These are phyloP conservation scores for Colletotrichum spaethianum DNA, from an alignment of 2,329 filamentous ascomycete species.

Conservation along the genomic window DNA sequence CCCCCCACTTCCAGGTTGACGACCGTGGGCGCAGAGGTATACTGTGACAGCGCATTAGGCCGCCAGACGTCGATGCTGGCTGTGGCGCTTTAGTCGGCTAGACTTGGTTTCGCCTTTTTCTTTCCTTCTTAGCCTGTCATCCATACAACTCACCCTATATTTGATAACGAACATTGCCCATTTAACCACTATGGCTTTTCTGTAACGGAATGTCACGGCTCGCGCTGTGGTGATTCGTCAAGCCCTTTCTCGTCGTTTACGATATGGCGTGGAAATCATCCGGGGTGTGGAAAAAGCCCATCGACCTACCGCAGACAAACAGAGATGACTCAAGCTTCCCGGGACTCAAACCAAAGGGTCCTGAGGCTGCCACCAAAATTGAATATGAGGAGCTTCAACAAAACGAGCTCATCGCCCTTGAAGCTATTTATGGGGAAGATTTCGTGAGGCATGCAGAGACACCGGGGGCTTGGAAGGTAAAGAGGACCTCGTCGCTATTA, in stretches of 20 bases:
- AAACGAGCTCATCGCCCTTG: conserved; percentile 87
- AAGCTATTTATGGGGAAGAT: conserved; percentile 92
- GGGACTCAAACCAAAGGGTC: conserved; percentile 61
- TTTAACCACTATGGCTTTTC: conserved; percentile 58
- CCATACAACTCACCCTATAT: conserved; percentile 14
- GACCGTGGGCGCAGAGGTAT: conserved; percentile 1
- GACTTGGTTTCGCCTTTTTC: conserved; percentile 34
- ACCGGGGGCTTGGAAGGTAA: conserved; percentile 88
- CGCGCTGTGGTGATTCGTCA: conserved; percentile 63
- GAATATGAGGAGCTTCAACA: conserved; percentile 88
- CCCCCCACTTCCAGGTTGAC: conserved; percentile 26
- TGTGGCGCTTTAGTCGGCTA: conserved; percentile 24
- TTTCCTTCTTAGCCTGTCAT: conserved; percentile 30
- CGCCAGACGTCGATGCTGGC: conserved; percentile 16
- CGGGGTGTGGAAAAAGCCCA: conserved; percentile 64
- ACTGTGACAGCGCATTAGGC: conserved; percentile 40
- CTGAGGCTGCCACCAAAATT: conserved; percentile 61
- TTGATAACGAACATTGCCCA: conserved; percentile 24
- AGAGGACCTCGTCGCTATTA: conserved; percentile 17
- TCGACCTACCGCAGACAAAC: conserved; percentile 56
- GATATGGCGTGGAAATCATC: conserved; percentile 68
- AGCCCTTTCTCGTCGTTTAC: conserved; percentile 38
- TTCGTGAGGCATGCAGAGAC: conserved; percentile 81
- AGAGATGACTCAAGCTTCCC: conserved; percentile 65
- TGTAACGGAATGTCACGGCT: conserved; percentile 66